Evolutionary conservation across 2,329 filamentous ascomycete species (phyloP), one percentile per base, ranked within the genome.

Genomic region (Cucurbitaria berberidis): DNA sequence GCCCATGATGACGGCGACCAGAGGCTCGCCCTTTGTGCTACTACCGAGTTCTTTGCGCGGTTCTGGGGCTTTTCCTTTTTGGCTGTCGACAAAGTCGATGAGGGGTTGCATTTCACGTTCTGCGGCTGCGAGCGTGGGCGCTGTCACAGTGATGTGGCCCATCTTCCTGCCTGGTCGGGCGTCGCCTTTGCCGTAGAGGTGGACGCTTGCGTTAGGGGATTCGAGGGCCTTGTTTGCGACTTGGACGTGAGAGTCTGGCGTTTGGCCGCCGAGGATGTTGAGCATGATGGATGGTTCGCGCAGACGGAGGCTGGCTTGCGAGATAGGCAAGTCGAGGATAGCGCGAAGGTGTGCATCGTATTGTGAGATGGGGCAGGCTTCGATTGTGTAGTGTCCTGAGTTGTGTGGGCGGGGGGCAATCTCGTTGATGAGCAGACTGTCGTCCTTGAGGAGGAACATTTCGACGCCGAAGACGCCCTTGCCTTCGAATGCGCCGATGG

Each of bases 391-490:
- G 76, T 98, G 95, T 0, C 95, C 95, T 0, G 91, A 96, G 78
- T 97, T 97, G 77, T 97, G 93, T 45, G 86, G 84, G 34, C 91
- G 83, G 11, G 90, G 91, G 0, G 91, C 91, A 59, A 96, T 89
- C 76, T 96, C 92, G 74, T 96, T 96, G 64, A 97, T 83, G 52
- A 96, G 77, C 1, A 96, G 81, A 1, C 80, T 79, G 53, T 82
- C 86, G 65, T 95, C 86, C 43, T 86, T 78, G 10, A 93, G 83
- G 3, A 98, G 77, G 77, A 99, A 99, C 86, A 98, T 90, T 77
- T 99, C 95, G 0, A 98, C 93, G 0, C 93, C 95, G 75, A 97
- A 99, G 27, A 96, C 90, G 59, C 95, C 95, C 57, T 95, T 89
- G 45, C 95, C 95, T 79, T 87, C 87, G 48, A 99, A 89, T 45